Percentiles rank a stretch among this genome's conserved stretches.
Evolutionary conservation across 2,329 filamentous ascomycete genomes (phyloP).

Genomic region (Dryadomyces quercus-mongolicae): DNA sequence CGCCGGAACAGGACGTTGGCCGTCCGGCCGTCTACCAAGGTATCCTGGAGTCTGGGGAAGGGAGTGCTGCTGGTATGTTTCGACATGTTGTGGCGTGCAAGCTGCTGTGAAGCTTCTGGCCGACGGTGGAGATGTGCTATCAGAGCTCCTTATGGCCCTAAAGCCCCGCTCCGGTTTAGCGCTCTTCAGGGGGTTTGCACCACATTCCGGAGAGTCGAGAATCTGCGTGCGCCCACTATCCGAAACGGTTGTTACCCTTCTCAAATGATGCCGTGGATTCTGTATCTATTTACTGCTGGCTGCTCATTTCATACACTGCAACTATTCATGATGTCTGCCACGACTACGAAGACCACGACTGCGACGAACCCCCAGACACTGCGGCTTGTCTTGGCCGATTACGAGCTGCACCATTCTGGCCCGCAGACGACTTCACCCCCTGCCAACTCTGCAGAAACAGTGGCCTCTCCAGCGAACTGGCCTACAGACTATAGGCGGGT

Average conservation of each 20-base stretch:
- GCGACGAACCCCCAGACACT: not conserved
- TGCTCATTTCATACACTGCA: too few relatives aligned
- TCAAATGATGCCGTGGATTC: too few relatives aligned
- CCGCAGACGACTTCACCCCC: conserved; percentile 6
- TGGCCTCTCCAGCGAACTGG: conserved; percentile 10
- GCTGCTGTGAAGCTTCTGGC: too few relatives aligned
- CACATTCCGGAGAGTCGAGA: too few relatives aligned
- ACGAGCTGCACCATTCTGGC: conserved; percentile 12
- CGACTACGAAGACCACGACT: not conserved
- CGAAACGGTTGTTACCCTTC: too few relatives aligned
- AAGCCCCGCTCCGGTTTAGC: too few relatives aligned
- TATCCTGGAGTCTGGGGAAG: conserved; percentile 17
- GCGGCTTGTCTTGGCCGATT: conserved; percentile 15
- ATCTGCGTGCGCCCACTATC: too few relatives aligned
- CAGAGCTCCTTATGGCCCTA: too few relatives aligned
- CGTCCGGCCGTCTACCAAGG: conserved; percentile 24
- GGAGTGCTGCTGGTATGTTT: not conserved
- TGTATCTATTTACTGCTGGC: too few relatives aligned
- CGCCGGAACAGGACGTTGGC: conserved; percentile 25
- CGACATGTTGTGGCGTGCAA: not conserved
- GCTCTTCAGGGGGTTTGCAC: too few relatives aligned
- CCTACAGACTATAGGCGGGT: conserved; percentile 13
- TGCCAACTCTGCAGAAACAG: too few relatives aligned
- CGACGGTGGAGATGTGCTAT: too few relatives aligned
- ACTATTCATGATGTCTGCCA: not conserved